Conservation (phyloP, 345 rosid genomes). For the Diplotaxis tenuifolia region DNA sequence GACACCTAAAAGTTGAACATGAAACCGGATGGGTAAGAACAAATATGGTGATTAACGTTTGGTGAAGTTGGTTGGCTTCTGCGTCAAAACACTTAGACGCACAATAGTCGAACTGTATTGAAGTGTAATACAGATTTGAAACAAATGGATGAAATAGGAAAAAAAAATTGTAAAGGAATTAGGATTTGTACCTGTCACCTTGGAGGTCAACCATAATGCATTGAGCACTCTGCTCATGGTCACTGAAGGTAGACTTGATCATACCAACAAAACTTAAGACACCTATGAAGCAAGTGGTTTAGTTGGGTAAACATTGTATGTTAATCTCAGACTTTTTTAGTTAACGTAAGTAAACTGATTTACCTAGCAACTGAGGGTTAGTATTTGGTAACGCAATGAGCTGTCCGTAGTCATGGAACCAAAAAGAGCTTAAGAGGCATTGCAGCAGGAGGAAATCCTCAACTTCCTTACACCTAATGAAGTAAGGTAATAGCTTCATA, state of each 20-base stretch:
- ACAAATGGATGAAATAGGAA: not conserved
- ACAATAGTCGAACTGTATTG: not conserved
- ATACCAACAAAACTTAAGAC: not conserved
- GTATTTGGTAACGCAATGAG: not conserved
- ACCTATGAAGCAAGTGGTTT: not conserved
- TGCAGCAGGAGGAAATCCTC: too few relatives aligned
- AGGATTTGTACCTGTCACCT: not conserved
- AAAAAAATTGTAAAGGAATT: not conserved
- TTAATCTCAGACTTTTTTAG: not conserved
- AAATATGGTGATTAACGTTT: too few relatives aligned
- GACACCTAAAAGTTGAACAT: too few relatives aligned
- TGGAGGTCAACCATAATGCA: not conserved
- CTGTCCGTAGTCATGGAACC: not conserved
- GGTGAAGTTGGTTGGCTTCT: not conserved
- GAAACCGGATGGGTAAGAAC: too few relatives aligned
- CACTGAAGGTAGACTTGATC: not conserved
- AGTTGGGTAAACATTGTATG: not conserved
- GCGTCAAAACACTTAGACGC: not conserved
- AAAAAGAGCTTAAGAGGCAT: too few relatives aligned
- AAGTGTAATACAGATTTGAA: not conserved
- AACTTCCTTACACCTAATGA: too few relatives aligned
- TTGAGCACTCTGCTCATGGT: not conserved
- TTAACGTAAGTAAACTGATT: not conserved
- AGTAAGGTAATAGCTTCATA: slow-evolving; percentile 56
- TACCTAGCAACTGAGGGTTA: not conserved